Percentiles rank a stretch among this genome's conserved stretches.
phyloP scores from a whole-genome alignment of 306 rosid genomes.

The Quercus suber region DNA sequence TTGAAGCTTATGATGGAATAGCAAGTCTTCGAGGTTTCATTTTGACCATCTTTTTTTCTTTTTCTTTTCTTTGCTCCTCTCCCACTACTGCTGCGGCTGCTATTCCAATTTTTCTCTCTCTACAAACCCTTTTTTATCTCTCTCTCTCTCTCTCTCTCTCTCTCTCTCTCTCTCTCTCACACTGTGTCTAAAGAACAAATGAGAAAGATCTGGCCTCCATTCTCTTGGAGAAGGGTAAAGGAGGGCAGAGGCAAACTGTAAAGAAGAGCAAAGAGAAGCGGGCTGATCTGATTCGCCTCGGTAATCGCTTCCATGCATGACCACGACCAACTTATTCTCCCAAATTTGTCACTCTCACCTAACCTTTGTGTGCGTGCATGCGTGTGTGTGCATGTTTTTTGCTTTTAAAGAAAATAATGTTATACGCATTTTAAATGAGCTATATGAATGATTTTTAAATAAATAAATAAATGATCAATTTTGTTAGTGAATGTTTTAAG shows the following conservation, averaged over 20 bases:
- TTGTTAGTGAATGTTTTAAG: too few relatives aligned
- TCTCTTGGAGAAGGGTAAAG: constrained; percentile 98
- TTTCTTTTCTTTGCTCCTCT: constrained; percentile 39
- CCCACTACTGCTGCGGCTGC: constrained; percentile 57
- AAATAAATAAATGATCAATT: too few relatives aligned
- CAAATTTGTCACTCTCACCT: background rate
- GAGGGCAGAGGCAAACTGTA: constrained; percentile 63
- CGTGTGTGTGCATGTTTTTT: background rate
- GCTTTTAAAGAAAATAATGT: background rate
- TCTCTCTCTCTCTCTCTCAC: constrained; percentile 24
- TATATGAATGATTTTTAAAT: too few relatives aligned
- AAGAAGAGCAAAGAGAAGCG: constrained; percentile 62
- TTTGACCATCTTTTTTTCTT: constrained; percentile 84
- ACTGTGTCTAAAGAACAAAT: constrained; percentile 15
- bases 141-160: constrained; percentile 16
- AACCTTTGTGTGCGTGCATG: background rate
- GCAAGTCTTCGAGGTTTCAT: constrained; percentile 79
- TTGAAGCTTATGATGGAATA: constrained; percentile 69
- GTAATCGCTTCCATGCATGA: constrained; percentile 92
- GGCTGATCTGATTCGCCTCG: constrained; percentile 78
- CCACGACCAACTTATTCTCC: constrained; percentile 45
- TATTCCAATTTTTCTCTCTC: constrained; percentile 25
- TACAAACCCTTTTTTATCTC: constrained; percentile 3
- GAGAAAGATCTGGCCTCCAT: constrained; percentile 68
- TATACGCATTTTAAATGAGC: background rate